Evolutionary conservation across 176 grass and related monocot genomes (phyloP).

Genomic region (Saccharum officinarum): DNA sequence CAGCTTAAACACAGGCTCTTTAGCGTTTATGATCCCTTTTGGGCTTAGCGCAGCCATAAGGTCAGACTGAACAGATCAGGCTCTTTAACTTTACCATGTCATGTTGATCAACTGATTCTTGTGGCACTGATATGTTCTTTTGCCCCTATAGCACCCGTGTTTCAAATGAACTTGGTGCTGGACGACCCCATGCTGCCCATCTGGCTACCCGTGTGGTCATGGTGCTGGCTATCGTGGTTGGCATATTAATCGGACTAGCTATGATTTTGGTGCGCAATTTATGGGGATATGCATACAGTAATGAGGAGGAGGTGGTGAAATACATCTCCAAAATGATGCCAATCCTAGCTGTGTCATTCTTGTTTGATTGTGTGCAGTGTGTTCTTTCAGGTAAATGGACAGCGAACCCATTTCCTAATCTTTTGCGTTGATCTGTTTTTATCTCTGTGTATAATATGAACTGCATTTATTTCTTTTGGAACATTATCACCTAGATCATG

Average conservation of each 20-base stretch:
- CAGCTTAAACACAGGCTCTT: conserved; percentile 68
- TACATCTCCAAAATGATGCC: conserved; percentile 74
- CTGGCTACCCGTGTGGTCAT: conserved; percentile 66
- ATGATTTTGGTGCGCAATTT: conserved; percentile 61
- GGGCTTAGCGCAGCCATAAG: conserved; percentile 85
- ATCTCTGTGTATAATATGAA: neutral
- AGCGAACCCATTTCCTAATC: neutral
- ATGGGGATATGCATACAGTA: conserved; percentile 78
- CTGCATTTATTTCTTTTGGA: neutral
- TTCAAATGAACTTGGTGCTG: conserved; percentile 91
- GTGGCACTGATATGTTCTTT: neutral
- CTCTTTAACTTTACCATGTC: neutral
- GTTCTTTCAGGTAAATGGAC: conserved; percentile 69
- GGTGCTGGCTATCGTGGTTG: conserved; percentile 37
- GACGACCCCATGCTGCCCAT: conserved; percentile 54
- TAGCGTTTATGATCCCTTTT: conserved; percentile 68
- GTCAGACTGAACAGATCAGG: conserved; percentile 36
- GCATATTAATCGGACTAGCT: conserved; percentile 37
- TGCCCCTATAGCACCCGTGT: conserved; percentile 58
- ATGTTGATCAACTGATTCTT: neutral
- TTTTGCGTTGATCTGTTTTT: neutral
- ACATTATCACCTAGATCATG: neutral
- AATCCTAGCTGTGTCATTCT: conserved; percentile 60
- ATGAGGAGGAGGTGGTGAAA: conserved; percentile 75
- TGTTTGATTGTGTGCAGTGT: conserved; percentile 77